Evolutionary conservation across 2,329 filamentous ascomycete genomes (phyloP).

Genomic region (Colletotrichum ledebouriae): DNA sequence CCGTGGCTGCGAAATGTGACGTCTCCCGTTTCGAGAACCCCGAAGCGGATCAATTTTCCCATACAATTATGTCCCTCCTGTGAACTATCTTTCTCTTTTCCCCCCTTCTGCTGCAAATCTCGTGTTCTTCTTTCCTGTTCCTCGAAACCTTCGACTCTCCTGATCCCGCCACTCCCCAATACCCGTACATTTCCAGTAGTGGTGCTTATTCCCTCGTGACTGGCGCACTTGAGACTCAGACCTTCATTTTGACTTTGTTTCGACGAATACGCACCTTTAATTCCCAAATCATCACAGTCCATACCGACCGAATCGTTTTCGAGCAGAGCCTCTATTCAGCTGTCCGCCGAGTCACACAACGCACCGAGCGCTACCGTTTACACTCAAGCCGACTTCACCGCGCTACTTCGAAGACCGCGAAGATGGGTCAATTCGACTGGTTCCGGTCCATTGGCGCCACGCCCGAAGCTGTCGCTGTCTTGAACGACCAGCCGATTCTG

Average conservation of each 20-base stretch:
- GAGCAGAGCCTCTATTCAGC: constrained; percentile 21
- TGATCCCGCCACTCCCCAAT: constrained; percentile 18
- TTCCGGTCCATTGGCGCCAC: constrained; percentile 70
- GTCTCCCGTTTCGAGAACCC: constrained; percentile 47
- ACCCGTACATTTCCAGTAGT: constrained; percentile 40
- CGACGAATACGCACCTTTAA: constrained; percentile 31
- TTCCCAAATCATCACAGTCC: constrained; percentile 22
- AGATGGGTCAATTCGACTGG: constrained; percentile 70
- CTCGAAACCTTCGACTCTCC: constrained; percentile 33
- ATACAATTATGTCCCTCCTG: constrained; percentile 30
- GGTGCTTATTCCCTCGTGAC: constrained; percentile 41
- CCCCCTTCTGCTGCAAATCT: constrained; percentile 38
- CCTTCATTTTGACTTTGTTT: constrained; percentile 35
- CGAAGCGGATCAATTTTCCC: constrained; percentile 29
- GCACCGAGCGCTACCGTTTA: neutral
- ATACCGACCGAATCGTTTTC: constrained; percentile 18
- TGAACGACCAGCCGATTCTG: constrained; percentile 72
- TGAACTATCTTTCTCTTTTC: constrained; percentile 20
- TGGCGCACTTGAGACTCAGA: constrained; percentile 43
- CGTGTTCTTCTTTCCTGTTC: constrained; percentile 20
- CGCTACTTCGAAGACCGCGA: neutral
- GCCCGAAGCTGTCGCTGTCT: constrained; percentile 67
- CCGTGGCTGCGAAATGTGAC: constrained; percentile 44
- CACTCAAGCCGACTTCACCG: neutral
- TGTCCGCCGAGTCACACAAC: no score